Conservation (phyloP, 202 grass and related monocot species). For the Eragrostis tef region DNA sequence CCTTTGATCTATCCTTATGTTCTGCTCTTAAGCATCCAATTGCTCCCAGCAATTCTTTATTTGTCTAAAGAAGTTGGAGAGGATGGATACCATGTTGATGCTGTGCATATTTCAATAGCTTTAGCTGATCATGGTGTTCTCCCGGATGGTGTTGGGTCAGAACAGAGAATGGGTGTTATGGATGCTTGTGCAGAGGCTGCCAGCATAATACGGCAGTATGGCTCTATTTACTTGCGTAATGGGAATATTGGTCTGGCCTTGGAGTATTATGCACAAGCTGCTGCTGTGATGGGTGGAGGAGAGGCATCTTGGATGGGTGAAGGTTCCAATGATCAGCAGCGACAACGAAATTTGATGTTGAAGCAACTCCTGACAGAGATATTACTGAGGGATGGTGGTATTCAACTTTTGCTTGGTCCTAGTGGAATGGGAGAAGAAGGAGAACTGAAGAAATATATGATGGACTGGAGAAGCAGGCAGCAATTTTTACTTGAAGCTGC, state of each 20-base stretch:
- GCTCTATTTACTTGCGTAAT: conserved; percentile 79
- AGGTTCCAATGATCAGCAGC: conserved; percentile 71
- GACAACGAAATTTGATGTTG: conserved; percentile 87
- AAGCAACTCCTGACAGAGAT: conserved; percentile 86
- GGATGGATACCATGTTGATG: conserved; percentile 91
- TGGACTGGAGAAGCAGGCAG: conserved; percentile 73
- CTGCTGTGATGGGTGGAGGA: conserved; percentile 88
- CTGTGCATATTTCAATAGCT: conserved; percentile 89
- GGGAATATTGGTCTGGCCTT: conserved; percentile 87
- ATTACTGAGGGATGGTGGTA: conserved; percentile 84
- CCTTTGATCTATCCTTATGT: conserved; percentile 92
- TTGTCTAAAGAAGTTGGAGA: conserved; percentile 94
- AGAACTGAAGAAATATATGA: conserved; percentile 86
- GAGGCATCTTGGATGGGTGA: conserved; percentile 73
- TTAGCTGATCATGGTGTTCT: conserved; percentile 85
- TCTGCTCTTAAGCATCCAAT: conserved; percentile 91
- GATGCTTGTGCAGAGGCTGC: conserved; percentile 90
- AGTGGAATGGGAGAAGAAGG: conserved; percentile 92
- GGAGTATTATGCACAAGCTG: conserved; percentile 92
- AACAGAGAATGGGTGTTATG: conserved; percentile 83
- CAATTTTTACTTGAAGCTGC: conserved; percentile 93
- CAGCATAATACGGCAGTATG: conserved; percentile 85
- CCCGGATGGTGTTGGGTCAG: conserved; percentile 64
- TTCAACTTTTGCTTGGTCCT: conserved; percentile 87
- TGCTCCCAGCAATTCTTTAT: conserved; percentile 87